Conservation (phyloP, 2,329 filamentous ascomycete species). For the Colletotrichum paranaense region DNA sequence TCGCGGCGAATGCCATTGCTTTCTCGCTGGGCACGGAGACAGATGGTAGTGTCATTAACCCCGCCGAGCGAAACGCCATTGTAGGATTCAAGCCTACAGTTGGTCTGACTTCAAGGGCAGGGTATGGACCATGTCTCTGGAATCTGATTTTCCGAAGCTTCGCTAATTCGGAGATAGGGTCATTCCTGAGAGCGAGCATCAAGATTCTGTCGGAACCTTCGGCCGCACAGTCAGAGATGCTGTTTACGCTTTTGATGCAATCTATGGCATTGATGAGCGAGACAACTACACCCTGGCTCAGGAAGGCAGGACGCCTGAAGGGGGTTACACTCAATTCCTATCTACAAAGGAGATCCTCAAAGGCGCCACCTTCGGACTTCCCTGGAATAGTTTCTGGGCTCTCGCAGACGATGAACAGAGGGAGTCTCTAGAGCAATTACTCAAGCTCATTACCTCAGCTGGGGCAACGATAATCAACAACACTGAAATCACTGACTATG, state of each 20-base stretch:
- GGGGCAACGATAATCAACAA: conserved; percentile 77
- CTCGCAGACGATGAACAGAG: conserved; percentile 68
- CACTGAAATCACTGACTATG: conserved; percentile 74
- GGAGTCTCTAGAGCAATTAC: conserved; percentile 58
- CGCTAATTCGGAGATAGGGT: conserved; percentile 46
- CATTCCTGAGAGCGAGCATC: conserved; percentile 74
- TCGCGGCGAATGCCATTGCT: conserved; percentile 70
- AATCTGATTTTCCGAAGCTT: too few species aligned
- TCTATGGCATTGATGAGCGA: conserved; percentile 70
- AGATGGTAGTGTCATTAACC: conserved; percentile 78
- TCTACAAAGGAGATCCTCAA: conserved; percentile 63
- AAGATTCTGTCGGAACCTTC: conserved; percentile 77
- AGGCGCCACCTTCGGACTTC: conserved; percentile 75
- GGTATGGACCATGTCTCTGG: conserved; percentile 37
- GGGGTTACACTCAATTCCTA: conserved; percentile 69
- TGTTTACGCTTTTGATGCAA: conserved; percentile 73
- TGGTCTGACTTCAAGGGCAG: conserved; percentile 74
- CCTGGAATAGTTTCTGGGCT: conserved; percentile 79
- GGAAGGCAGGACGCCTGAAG: conserved; percentile 61
- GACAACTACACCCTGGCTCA: conserved; percentile 76
- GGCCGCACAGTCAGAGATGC: conserved; percentile 77
- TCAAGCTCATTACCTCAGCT: conserved; percentile 66
- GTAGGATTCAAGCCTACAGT: conserved; percentile 84
- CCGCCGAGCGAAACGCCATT: conserved; percentile 74
- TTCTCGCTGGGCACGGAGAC: conserved; percentile 81